Conservation (phyloP, 2,329 filamentous ascomycete species). For the Alternaria angustiovoidea region DNA sequence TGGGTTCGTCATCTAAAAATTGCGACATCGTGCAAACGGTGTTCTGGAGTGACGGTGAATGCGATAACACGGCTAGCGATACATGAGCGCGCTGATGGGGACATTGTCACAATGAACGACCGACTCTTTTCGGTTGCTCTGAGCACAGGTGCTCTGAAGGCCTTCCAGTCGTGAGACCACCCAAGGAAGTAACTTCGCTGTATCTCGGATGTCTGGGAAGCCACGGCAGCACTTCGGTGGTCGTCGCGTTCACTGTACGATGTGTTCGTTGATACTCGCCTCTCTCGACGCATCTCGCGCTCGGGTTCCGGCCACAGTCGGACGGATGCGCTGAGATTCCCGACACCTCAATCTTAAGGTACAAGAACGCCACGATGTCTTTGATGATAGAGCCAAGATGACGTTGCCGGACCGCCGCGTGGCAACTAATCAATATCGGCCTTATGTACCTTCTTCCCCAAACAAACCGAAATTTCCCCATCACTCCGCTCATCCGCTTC, state of each 20-base stretch:
- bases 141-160: not conserved
- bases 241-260: not conserved
- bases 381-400: not conserved
- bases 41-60: not conserved
- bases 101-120: not conserved
- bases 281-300: not conserved
- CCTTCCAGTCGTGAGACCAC: no score
- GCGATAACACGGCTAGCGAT: not conserved
- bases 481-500: not conserved
- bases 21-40: slow-evolving; percentile 6
- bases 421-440: not conserved
- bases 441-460: not conserved
- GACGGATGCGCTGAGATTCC: not conserved
- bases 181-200: not conserved
- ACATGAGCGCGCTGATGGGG: not conserved
- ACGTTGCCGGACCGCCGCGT: not conserved
- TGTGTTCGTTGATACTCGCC: not conserved
- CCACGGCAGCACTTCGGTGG: not conserved
- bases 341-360: not conserved
- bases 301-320: not conserved
- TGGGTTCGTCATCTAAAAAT: no score
- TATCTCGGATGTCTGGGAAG: not conserved
- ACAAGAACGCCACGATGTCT: not conserved
- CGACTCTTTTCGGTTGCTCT: not conserved
- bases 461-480: not conserved